These are phyloP conservation scores for Epichloe sp. DNA, from an alignment of 2,329 filamentous ascomycete species.

Conservation along the genomic window DNA sequence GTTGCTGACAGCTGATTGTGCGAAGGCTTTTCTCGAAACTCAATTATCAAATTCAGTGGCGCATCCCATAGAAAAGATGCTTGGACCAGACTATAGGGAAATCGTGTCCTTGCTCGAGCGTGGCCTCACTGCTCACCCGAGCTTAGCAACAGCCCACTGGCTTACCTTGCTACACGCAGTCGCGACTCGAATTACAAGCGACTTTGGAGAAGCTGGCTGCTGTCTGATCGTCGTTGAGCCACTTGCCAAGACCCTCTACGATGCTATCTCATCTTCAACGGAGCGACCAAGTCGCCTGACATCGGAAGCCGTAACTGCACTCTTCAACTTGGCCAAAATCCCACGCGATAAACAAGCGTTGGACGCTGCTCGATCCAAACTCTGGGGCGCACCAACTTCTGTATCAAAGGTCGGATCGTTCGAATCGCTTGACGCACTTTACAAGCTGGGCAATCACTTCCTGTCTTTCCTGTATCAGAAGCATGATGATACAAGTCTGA, in stretches of 20 bases:
- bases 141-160: constrained; percentile 35
- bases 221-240: constrained; percentile 59
- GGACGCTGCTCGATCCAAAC: constrained; percentile 47
- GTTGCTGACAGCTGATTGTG: constrained; percentile 34
- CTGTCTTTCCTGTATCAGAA: constrained; percentile 42
- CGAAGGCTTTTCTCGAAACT: constrained; percentile 29
- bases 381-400: constrained; percentile 39
- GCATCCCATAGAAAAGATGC: constrained; percentile 24
- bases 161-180: constrained; percentile 43
- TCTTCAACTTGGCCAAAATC: constrained; percentile 36
- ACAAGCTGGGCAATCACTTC: constrained; percentile 41
- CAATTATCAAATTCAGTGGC: not conserved
- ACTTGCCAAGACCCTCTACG: constrained; percentile 42
- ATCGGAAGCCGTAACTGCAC: constrained; percentile 17
- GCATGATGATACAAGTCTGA: constrained; percentile 21
- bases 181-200: constrained; percentile 40
- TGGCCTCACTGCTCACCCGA: constrained; percentile 38
- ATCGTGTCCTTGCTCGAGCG: constrained; percentile 53
- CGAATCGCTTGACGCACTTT: constrained; percentile 55
- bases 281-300: constrained; percentile 15
- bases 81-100: constrained; percentile 58
- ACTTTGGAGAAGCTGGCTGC: constrained; percentile 55
- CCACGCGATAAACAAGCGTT: constrained; percentile 49
- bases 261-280: constrained; percentile 11
- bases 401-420: constrained; percentile 29